Base-by-base conservation (phyloP, 306 rosid genomes). In the apple (Malus domestica) region DNA sequence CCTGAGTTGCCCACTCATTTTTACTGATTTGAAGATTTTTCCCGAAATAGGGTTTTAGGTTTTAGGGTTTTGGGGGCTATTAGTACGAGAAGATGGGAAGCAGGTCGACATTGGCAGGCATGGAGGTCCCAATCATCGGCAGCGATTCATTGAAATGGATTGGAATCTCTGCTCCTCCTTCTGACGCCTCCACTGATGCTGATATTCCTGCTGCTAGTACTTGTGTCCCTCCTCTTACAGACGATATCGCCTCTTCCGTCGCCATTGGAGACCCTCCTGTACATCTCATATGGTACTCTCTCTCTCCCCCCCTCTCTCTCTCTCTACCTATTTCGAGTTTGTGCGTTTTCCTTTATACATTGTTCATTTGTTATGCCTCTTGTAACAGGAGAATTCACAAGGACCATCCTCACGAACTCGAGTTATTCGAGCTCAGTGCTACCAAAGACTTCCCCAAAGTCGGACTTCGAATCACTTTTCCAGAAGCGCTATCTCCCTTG, bases 331-430 rank as follows among this genome's bases (percentile, higher is more conserved):
- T 60, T 77, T 75, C 42, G 49, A 40, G 15, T 33, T 70, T 27
- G 35, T 52, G 46, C 46, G 3, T 55, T 68, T 44, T 20, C 12
- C 11, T 18, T 46, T 61, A 45, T 19, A 10, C 63, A 16, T 79
- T 25, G 6, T n/a, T 61, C 55, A 59, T 44, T 44, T 13, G 9
- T 20, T 42, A 5, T 4, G 6, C 15, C 19, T 29, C 29, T 59
- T 46, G 10, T 70, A 29, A 52, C 86, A 94, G 98, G 97, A 88
- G 87, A 88, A 87, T 95, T 76, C 97, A 88, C 87, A 87, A 89
- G 80, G 67, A 79, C 16, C 89, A 68, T 4, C 93, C 96, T 76
- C 84, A 76, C 19, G 52, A 86, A 20, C 72, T 95, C 25, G 97
- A 95, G 86, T 70, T 95, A 23, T 83, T 92, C 0, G 92, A 95